These are phyloP conservation scores for Amanita rubescens DNA, from an alignment of 768 basidiomycete genomes.

Conservation along the genomic window DNA sequence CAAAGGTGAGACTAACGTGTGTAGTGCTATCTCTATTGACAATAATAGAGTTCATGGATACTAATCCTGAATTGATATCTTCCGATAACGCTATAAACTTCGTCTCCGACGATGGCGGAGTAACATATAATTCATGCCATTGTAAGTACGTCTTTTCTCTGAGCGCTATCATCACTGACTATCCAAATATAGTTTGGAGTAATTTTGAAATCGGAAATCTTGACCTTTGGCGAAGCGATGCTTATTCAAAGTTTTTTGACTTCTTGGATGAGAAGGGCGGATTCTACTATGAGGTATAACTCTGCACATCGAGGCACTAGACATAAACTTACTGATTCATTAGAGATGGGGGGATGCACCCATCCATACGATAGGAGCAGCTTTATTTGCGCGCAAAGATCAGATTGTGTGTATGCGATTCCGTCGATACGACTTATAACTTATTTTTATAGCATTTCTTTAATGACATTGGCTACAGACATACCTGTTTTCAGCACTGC, in stretches of 20 bases:
- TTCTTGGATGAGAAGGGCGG: conserved; percentile 74
- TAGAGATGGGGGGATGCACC: conserved; percentile 93
- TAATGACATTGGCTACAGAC: conserved; percentile 87
- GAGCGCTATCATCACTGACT: conserved; percentile 5
- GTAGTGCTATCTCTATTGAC: background rate
- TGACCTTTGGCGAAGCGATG: conserved; percentile 77
- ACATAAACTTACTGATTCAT: background rate
- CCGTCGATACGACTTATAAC: conserved; percentile 1
- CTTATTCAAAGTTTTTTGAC: conserved; percentile 79
- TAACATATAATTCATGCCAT: conserved; percentile 70
- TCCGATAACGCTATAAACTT: conserved; percentile 75
- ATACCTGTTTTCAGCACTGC: conserved; percentile 93
- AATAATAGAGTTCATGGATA: conserved; percentile 58
- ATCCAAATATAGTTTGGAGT: conserved; percentile 61
- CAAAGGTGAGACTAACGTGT: conserved; percentile 38
- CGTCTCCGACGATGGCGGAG: conserved; percentile 69
- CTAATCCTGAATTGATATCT: conserved; percentile 53
- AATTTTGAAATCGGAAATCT: conserved; percentile 90
- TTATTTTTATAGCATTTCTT: conserved; percentile 65
- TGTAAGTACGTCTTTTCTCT: conserved; percentile 36
- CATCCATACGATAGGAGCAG: conserved; percentile 84
- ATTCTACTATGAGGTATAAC: conserved; percentile 76
- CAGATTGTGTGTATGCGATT: conserved; percentile 45
- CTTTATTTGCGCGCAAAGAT: conserved; percentile 80
- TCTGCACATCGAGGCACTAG: background rate